Conservation (phyloP, 768 basidiomycete genomes). For the Coprinopsis strossmayeri region DNA sequence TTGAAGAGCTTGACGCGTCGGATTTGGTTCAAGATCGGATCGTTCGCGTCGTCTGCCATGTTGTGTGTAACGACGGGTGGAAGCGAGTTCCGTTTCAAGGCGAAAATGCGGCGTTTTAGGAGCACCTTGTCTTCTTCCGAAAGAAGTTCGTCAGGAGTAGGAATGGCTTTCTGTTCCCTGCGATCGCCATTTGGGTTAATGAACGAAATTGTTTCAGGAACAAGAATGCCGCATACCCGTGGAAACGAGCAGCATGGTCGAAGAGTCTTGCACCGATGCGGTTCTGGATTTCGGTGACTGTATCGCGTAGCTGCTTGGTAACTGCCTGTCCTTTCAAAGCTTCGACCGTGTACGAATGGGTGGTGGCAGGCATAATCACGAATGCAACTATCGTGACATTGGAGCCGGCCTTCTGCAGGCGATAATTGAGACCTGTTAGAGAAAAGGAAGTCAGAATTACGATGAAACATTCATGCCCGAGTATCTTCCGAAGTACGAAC, state of each 20-base stretch:
- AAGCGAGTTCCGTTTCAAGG: constrained; percentile 89
- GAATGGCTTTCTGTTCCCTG: constrained; percentile 70
- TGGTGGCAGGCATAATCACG: constrained; percentile 97
- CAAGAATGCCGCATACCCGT: constrained; percentile 52
- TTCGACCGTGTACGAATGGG: constrained; percentile 95
- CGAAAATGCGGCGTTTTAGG: constrained; percentile 94
- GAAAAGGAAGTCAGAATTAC: constrained; percentile 4
- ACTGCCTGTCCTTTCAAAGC: constrained; percentile 96
- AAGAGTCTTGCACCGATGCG: constrained; percentile 89
- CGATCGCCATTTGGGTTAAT: constrained; percentile 5
- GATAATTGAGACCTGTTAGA: constrained; percentile 41
- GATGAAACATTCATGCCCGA: constrained; percentile 1
- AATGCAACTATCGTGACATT: constrained; percentile 91
- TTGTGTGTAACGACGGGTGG: constrained; percentile 98
- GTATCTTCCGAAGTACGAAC: constrained; percentile 31
- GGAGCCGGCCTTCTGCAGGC: constrained; percentile 51
- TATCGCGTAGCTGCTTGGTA: constrained; percentile 93
- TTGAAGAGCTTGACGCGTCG: constrained; percentile 95
- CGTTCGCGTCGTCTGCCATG: constrained; percentile 89
- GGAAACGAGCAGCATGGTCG: constrained; percentile 89
- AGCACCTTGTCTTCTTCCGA: constrained; percentile 91
- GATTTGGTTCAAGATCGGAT: constrained; percentile 94
- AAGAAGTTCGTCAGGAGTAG: constrained; percentile 70
- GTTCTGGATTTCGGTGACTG: constrained; percentile 92
- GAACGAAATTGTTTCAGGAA: neutral